Percentiles rank a stretch among this genome's conserved stretches.
phyloP scores from a whole-genome alignment of 176 grass and related monocot species.

The Saccharum spontaneum region DNA sequence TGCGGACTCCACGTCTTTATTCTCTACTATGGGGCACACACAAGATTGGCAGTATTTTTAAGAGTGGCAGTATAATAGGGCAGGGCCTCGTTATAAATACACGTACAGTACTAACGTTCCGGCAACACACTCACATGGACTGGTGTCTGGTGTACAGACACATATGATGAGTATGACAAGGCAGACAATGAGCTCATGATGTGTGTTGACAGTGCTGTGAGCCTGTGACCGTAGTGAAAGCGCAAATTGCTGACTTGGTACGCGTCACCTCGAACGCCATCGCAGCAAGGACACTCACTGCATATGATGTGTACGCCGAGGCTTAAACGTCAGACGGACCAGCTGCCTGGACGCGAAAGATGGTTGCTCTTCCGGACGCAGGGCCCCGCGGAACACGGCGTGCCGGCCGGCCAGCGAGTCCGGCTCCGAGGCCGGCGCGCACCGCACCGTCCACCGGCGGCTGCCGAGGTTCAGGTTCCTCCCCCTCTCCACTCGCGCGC shows the following conservation, averaged over 20 bases:
- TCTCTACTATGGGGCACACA: not conserved
- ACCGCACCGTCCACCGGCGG: slow-evolving; percentile 27
- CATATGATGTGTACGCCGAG: too few species aligned
- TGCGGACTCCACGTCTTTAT: not conserved
- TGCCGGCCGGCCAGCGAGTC: slow-evolving; percentile 13
- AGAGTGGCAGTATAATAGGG: not conserved
- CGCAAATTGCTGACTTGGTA: not conserved
- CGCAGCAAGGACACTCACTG: not conserved
- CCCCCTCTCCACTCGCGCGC: not conserved
- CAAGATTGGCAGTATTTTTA: not conserved
- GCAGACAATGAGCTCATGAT: not conserved
- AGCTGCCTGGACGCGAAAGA: not conserved
- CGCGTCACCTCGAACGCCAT: not conserved
- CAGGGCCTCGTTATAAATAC: too few species aligned
- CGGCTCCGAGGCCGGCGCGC: not conserved
- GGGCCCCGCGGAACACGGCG: slow-evolving; percentile 7
- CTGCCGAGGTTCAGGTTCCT: not conserved
- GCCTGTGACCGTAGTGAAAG: not conserved
- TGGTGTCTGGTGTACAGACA: not conserved
- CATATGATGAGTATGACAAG: not conserved
- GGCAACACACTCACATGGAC: not conserved
- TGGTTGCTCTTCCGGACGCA: not conserved
- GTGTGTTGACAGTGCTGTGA: too few species aligned
- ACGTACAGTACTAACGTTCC: not conserved
- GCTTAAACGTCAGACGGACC: too few species aligned